Percentiles rank a stretch among this genome's conserved stretches.
These are phyloP conservation scores for Yamadazyma diddensiae DNA, from an alignment of 1,139 yeast species.

Conservation along the genomic window DNA sequence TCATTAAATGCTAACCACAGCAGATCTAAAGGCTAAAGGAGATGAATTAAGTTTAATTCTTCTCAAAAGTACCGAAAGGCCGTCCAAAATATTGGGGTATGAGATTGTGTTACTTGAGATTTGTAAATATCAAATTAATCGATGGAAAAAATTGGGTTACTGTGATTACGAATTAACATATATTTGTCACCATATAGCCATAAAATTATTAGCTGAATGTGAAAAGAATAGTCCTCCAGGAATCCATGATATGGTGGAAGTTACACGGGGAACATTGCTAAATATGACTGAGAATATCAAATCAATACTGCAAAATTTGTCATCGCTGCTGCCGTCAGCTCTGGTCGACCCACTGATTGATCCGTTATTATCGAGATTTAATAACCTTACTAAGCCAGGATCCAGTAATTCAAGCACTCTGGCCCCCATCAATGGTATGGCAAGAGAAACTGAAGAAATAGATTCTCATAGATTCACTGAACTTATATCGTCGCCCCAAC, in stretches of 20 bases:
- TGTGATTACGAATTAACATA: constrained; percentile 42
- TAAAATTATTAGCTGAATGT: constrained; percentile 16
- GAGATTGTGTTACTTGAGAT: constrained; percentile 35
- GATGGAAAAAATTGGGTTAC: constrained; percentile 24
- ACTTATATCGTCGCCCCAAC: constrained; percentile 23
- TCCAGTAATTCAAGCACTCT: neutral
- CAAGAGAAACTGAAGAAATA: constrained; percentile 1
- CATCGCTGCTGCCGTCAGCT: too few relatives aligned
- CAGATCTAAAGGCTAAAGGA: too few relatives aligned
- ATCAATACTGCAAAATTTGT: too few relatives aligned
- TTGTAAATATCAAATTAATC: constrained; percentile 30
- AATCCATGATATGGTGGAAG: constrained; percentile 18
- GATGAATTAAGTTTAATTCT: too few relatives aligned
- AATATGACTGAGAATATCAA: too few relatives aligned
- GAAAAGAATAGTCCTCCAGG: constrained; percentile 13
- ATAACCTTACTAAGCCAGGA: constrained; percentile 8
- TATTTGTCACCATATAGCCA: constrained; percentile 22
- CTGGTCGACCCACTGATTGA: constrained; percentile 16
- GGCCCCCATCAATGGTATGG: neutral
- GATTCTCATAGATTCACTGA: constrained; percentile 21
- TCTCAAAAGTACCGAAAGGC: constrained; percentile 9
- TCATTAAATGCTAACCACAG: too few relatives aligned
- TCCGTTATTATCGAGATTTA: constrained; percentile 22
- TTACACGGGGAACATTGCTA: constrained; percentile 25
- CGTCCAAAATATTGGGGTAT: constrained; percentile 21